phyloP scores from a whole-genome alignment of 768 basidiomycete genomes.

The Termitomyces sp. region DNA sequence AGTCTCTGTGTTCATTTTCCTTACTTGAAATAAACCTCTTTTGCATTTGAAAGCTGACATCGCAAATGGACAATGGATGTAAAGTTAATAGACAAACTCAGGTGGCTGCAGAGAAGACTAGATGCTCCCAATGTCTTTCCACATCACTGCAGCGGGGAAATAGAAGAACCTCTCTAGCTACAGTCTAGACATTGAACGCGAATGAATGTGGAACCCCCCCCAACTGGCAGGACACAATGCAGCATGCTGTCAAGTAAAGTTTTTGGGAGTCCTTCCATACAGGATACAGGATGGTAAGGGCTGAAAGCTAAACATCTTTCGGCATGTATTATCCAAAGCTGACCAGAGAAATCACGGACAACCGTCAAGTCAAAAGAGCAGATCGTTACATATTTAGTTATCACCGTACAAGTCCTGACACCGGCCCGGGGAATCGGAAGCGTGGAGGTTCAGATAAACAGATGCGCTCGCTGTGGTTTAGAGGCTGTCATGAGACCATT shows the following conservation, averaged over 20 bases:
- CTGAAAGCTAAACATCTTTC: background rate
- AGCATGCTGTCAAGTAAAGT: background rate
- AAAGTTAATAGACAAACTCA: background rate
- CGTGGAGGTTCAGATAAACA: no score
- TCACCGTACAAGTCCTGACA: background rate
- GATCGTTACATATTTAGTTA: background rate
- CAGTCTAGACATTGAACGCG: background rate
- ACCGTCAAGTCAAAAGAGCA: background rate
- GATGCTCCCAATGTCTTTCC: background rate
- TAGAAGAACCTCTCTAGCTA: background rate
- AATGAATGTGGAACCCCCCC: background rate
- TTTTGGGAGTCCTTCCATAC: no score
- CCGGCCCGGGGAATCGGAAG: background rate
- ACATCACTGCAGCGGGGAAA: background rate
- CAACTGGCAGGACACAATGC: background rate
- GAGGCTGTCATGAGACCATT: background rate
- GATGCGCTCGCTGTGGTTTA: background rate
- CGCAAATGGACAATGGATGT: background rate
- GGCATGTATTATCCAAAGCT: background rate
- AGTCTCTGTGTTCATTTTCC: no score
- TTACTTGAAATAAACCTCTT: no score
- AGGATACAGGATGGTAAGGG: background rate
- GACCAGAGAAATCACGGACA: background rate
- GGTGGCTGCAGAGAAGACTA: background rate
- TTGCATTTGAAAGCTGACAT: background rate